Evolutionary conservation across 2,329 filamentous ascomycete genomes (phyloP).

Genomic region (Fusarium burgessii): DNA sequence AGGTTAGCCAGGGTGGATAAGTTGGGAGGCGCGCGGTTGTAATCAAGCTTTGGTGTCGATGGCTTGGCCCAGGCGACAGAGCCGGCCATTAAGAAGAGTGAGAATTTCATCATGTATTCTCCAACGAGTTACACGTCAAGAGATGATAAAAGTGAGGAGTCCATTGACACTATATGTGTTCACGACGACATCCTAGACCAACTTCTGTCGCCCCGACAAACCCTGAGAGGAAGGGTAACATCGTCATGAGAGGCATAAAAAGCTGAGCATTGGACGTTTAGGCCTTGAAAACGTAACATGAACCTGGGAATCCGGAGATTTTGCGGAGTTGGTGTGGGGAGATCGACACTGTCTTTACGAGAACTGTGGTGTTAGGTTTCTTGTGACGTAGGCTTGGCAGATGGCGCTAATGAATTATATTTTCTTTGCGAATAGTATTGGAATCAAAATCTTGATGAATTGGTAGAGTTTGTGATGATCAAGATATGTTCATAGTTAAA

Average conservation of each 20-base stretch:
- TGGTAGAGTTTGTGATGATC: neutral
- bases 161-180: slow-evolving; percentile 30
- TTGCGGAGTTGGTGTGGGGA: slow-evolving; percentile 40
- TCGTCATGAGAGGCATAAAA: slow-evolving; percentile 21
- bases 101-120: slow-evolving; percentile 29
- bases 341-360: slow-evolving; percentile 27
- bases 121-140: neutral
- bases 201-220: slow-evolving; percentile 29
- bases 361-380: slow-evolving; percentile 24
- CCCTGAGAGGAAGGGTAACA: slow-evolving; percentile 25
- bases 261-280: neutral
- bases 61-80: slow-evolving; percentile 35
- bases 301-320: slow-evolving; percentile 35
- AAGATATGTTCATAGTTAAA: neutral
- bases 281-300: slow-evolving; percentile 1
- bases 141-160: neutral
- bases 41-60: slow-evolving; percentile 45
- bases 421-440: neutral
- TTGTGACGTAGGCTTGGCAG: slow-evolving; percentile 38
- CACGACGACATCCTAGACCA: neutral
- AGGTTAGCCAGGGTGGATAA: slow-evolving; percentile 54
- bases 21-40: slow-evolving; percentile 54
- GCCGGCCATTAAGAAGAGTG: slow-evolving; percentile 27
- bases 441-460: neutral
- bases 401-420: slow-evolving; percentile 14